Evolutionary conservation across 1,284 basidiomycete genomes (phyloP).

Genomic region (Volvariella surrecta): DNA sequence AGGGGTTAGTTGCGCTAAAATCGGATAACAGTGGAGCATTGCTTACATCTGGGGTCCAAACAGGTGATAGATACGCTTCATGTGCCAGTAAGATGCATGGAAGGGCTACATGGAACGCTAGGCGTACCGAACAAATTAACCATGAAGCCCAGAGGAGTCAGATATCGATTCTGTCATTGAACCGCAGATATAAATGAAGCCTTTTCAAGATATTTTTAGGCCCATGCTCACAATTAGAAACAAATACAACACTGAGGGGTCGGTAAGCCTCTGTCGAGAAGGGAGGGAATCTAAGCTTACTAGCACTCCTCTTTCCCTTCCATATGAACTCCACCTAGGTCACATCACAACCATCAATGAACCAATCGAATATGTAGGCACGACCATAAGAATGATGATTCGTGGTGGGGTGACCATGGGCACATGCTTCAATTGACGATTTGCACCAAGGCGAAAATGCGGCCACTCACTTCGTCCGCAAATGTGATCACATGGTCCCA

Average conservation of each 20-base stretch:
- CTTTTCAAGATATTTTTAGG: not conserved
- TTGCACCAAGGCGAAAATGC: not conserved
- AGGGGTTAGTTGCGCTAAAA: too few species aligned
- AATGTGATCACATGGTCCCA: constrained; percentile 41
- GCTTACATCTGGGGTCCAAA: constrained; percentile 25
- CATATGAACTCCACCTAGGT: constrained; percentile 27
- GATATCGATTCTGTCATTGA: constrained; percentile 30
- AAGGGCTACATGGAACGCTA: not conserved
- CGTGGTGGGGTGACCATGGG: too few species aligned
- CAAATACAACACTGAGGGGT: constrained; percentile 27
- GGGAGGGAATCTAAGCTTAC: constrained; percentile 18
- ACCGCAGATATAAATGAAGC: not conserved
- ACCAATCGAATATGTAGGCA: too few species aligned
- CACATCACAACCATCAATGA: not conserved
- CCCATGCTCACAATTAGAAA: constrained; percentile 27
- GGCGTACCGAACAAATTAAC: constrained; percentile 32
- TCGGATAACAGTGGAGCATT: not conserved
- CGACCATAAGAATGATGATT: too few species aligned
- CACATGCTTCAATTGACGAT: not conserved
- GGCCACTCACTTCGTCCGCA: constrained; percentile 25
- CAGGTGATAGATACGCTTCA: constrained; percentile 28
- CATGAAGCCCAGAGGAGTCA: constrained; percentile 36
- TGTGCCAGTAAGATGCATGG: not conserved
- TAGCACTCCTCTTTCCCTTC: constrained; percentile 28
- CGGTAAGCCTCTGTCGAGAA: not conserved